Evolutionary conservation across 2,329 filamentous ascomycete genomes (phyloP).

Genomic region (Podosphaera aphanis): DNA sequence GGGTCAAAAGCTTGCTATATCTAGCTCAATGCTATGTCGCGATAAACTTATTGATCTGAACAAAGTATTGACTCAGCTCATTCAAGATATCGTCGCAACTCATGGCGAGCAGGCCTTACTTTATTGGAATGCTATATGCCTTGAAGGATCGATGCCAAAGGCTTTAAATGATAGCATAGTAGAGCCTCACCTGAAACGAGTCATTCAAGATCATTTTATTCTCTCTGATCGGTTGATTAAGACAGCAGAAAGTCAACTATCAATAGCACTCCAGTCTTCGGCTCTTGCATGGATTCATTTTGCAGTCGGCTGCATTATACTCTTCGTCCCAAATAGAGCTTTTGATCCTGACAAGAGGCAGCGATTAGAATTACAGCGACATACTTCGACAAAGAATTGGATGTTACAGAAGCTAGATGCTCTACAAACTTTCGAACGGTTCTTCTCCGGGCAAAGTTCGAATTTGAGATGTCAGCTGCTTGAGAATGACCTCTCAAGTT

Average conservation of each 20-base stretch:
- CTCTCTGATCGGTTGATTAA: constrained; percentile 8
- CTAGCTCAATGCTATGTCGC: constrained; percentile 18
- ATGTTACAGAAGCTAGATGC: constrained; percentile 34
- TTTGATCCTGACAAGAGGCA: constrained; percentile 58
- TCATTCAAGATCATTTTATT: constrained; percentile 18
- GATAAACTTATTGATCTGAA: constrained; percentile 24
- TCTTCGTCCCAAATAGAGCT: constrained; percentile 68
- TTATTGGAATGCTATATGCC: background rate
- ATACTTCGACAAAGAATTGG: constrained; percentile 22
- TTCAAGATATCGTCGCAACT: constrained; percentile 7
- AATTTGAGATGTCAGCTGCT: constrained; percentile 44
- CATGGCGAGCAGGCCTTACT: constrained; percentile 6
- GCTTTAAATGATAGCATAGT: background rate
- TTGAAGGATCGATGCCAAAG: background rate
- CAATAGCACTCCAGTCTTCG: constrained; percentile 16
- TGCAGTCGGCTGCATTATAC: constrained; percentile 45
- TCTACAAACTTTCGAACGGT: constrained; percentile 39
- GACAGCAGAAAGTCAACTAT: constrained; percentile 4
- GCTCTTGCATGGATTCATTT: constrained; percentile 54
- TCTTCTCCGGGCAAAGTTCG: constrained; percentile 42
- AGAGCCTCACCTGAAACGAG: constrained; percentile 5
- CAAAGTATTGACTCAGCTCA: constrained; percentile 7
- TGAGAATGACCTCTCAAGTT: constrained; percentile 32
- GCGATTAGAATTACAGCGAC: constrained; percentile 32
- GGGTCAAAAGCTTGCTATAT: constrained; percentile 22